A percentile compares a stretch with the other conserved stretches of the same genome.
Evolutionary conservation across 192 early-diverging fungal species (phyloP).

Genomic region (Blastocladiella britannica): DNA sequence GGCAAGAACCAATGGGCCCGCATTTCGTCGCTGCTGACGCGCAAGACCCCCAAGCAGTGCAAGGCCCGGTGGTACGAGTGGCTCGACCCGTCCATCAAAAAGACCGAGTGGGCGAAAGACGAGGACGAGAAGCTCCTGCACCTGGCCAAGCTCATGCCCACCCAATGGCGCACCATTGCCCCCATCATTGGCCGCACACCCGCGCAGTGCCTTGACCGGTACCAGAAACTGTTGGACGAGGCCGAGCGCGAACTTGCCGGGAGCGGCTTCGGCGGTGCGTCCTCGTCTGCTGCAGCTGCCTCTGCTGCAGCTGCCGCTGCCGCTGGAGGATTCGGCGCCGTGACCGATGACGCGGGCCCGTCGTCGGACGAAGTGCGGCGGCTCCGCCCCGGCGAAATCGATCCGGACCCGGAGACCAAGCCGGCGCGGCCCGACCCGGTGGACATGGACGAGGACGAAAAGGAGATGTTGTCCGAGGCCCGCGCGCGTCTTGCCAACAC

Average conservation of each 20-base stretch:
- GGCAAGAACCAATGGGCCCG: slow-evolving; percentile 99
- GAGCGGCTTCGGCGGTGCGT: slow-evolving; percentile 17
- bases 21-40: slow-evolving; percentile 81
- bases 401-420: slow-evolving; percentile 89
- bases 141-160: slow-evolving; percentile 96
- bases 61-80: slow-evolving; percentile 99
- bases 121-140: slow-evolving; percentile 96
- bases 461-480: slow-evolving; percentile 98
- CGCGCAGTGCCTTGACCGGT: slow-evolving; percentile 88
- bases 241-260: slow-evolving; percentile 42
- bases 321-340: no score
- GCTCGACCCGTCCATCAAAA: slow-evolving; percentile 96
- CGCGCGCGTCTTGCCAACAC: slow-evolving; percentile 97
- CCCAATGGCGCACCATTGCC: slow-evolving; percentile 97
- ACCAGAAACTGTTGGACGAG: slow-evolving; percentile 86
- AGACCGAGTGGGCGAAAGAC: slow-evolving; percentile 97
- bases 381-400: slow-evolving; percentile 84
- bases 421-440: slow-evolving; percentile 95
- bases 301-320: slow-evolving; percentile 8
- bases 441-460: slow-evolving; percentile 99
- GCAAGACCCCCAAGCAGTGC: slow-evolving; percentile 95
- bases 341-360: slow-evolving; percentile 41
- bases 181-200: slow-evolving; percentile 93
- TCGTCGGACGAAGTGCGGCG: slow-evolving; percentile 66
- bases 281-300: no score